A percentile compares a stretch with the other conserved stretches of the same genome.
phyloP scores from a whole-genome alignment of 805 yeast species.

The Candida jianshihensis region DNA sequence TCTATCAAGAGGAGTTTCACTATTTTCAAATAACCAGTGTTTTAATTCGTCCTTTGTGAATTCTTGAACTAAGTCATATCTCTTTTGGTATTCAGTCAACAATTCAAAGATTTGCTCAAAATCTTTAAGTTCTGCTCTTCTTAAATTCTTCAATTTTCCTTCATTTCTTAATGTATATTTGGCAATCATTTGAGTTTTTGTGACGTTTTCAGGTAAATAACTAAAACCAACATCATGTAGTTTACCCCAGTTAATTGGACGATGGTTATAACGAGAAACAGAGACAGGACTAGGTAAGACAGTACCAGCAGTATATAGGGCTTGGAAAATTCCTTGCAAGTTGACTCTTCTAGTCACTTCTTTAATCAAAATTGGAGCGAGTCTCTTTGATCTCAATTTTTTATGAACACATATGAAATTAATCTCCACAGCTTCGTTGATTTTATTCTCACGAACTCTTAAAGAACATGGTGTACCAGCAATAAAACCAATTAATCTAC shows the following conservation, averaged over 20 bases:
- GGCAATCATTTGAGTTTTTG: constrained; percentile 67
- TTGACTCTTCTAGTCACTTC: constrained; percentile 94
- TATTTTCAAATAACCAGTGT: constrained; percentile 74
- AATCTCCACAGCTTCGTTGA: constrained; percentile 78
- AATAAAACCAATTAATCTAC: constrained; percentile 84
- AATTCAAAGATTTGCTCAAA: constrained; percentile 55
- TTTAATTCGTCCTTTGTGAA: constrained; percentile 62
- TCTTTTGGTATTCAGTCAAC: constrained; percentile 53
- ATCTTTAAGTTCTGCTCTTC: constrained; percentile 49
- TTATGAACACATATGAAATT: constrained; percentile 93
- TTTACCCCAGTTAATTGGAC: constrained; percentile 90
- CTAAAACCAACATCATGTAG: constrained; percentile 87
- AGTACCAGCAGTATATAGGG: constrained; percentile 88
- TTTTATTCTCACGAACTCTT: constrained; percentile 45
- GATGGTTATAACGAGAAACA: constrained; percentile 84
- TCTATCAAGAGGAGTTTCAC: constrained; percentile 25
- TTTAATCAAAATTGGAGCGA: constrained; percentile 89
- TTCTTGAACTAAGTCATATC: constrained; percentile 67
- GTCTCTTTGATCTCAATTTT: constrained; percentile 84
- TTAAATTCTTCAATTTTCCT: constrained; percentile 45
- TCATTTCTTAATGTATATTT: constrained; percentile 51
- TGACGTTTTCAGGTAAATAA: constrained; percentile 62
- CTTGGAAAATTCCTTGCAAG: constrained; percentile 84
- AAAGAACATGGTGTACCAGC: constrained; percentile 80
- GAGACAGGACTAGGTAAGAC: constrained; percentile 90